Conservation (phyloP, 1,284 basidiomycete genomes). For the Exsudoporus floridanus region DNA sequence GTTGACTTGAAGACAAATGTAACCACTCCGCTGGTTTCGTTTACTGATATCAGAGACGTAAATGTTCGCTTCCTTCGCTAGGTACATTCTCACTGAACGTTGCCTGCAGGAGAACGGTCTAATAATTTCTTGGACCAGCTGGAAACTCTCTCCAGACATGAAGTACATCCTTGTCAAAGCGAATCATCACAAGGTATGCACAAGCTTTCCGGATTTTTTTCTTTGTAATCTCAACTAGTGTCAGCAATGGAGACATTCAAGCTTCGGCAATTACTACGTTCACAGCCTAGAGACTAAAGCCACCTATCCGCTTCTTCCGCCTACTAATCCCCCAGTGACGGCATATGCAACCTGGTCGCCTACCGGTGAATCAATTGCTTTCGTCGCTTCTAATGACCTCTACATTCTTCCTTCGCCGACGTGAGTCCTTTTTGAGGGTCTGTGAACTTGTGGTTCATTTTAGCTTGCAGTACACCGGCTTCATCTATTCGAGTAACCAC, state of each 20-base stretch:
- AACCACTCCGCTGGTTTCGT: constrained; percentile 60
- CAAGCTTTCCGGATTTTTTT: background rate
- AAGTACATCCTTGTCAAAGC: constrained; percentile 81
- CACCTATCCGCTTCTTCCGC: constrained; percentile 70
- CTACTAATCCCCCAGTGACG: constrained; percentile 65
- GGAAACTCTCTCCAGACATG: constrained; percentile 87
- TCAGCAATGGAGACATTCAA: constrained; percentile 91
- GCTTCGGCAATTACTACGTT: constrained; percentile 86
- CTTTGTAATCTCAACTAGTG: background rate
- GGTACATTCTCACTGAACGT: background rate
- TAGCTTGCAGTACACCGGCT: constrained; percentile 36
- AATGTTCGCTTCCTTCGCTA: constrained; percentile 27
- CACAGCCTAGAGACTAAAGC: constrained; percentile 59
- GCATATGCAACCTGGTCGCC: constrained; percentile 86
- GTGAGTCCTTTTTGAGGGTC: constrained; percentile 38
- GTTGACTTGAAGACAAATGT: constrained; percentile 77
- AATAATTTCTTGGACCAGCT: constrained; percentile 54
- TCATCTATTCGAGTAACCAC: constrained; percentile 76
- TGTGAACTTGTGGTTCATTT: constrained; percentile 5
- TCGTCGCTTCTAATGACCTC: constrained; percentile 80
- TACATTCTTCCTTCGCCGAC: constrained; percentile 70
- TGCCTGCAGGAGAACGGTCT: constrained; percentile 53
- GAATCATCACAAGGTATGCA: constrained; percentile 63
- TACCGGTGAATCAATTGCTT: constrained; percentile 78
- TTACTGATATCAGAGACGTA: constrained; percentile 63